A percentile compares a stretch with the other conserved stretches of the same genome.
These are phyloP conservation scores for Ogataea nonfermentans DNA, from an alignment of 805 yeast genomes.

Conservation along the genomic window DNA sequence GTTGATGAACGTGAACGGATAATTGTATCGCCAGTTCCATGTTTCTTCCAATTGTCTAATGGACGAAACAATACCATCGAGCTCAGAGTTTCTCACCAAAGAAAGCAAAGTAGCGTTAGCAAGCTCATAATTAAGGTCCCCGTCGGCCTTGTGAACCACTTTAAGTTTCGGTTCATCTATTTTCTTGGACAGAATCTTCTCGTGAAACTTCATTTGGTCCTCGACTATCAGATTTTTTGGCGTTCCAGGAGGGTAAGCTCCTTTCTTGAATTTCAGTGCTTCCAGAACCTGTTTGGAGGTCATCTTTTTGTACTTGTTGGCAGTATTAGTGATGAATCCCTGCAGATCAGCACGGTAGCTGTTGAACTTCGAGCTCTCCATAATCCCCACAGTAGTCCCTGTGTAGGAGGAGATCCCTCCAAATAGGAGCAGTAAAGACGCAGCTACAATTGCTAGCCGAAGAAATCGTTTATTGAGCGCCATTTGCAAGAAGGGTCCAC, in stretches of 20 bases:
- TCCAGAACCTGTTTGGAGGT: slow-evolving; percentile 17
- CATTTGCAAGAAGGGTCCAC: not conserved
- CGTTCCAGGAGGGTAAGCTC: slow-evolving; percentile 16
- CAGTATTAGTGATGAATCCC: slow-evolving; percentile 10
- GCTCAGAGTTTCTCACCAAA: slow-evolving; percentile 66
- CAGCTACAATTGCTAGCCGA: slow-evolving; percentile 17
- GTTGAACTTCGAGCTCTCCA: slow-evolving; percentile 1
- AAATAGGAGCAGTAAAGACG: too few relatives aligned
- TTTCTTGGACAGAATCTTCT: slow-evolving; percentile 33
- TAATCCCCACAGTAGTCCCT: too few relatives aligned
- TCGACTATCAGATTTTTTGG: slow-evolving; percentile 32
- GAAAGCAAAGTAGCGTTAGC: slow-evolving; percentile 74
- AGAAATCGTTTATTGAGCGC: slow-evolving; percentile 20
- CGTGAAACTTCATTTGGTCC: slow-evolving; percentile 39
- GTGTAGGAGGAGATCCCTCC: too few relatives aligned
- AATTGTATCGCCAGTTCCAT: slow-evolving; percentile 64
- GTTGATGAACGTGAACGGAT: slow-evolving; percentile 75
- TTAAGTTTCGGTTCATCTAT: slow-evolving; percentile 47
- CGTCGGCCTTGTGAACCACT: slow-evolving; percentile 22
- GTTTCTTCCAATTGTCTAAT: slow-evolving; percentile 57
- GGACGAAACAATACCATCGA: slow-evolving; percentile 45
- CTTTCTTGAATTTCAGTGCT: slow-evolving; percentile 16
- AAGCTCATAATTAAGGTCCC: slow-evolving; percentile 19
- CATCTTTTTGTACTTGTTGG: slow-evolving; percentile 4
- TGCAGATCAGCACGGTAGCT: slow-evolving; percentile 14